Base-by-base conservation (phyloP, 1,284 basidiomycete species). In the Trichosporon coremiiforme region DNA sequence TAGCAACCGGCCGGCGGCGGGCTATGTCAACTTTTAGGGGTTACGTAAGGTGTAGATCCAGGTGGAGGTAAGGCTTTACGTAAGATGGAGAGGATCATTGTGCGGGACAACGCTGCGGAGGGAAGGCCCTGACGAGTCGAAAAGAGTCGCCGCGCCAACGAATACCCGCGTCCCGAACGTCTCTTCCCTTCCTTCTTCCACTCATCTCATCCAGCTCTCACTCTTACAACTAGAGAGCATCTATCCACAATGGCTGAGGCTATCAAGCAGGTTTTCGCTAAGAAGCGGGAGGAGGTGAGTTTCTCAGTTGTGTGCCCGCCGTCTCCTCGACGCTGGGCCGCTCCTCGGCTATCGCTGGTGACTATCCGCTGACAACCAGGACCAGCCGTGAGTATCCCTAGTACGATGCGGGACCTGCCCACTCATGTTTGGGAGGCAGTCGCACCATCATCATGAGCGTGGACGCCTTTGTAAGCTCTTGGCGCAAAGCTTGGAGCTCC, bases 241-340 rank as follows among this genome's bases (percentile, higher is more conserved):
- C 57, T 45, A 55, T 22, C 47, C 66, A 78, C 50, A 75, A 94
- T 94, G 92, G 76, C 85, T 64, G 89, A 94, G 71, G 88, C 87
- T 50, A 84, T 95, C 77, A 90, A 88, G 79, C 85, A 87, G 71
- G 89, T 91, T 3, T 95, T 95, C 76, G 87, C 89, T 55, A 84
- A 84, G 29, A 94, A 90, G 83, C 89, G 89, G 76, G 85, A 86
- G 68, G 85, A 90, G 85, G 93, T 90, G 62, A 73, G 83, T 66
- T 38, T 31, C 17, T 13, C 36, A 6, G 31, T 7, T 10, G 36
- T 35, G 15, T 36, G 47, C 5, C 7, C 47, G 3, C 5, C 20
- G 50, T 10, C 15, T 22, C 29, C 20, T 45, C 2, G 41, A 33
- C 31, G 20, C 57, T 33, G 29, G 29, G 29, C 13, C 12, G 29